These are phyloP conservation scores for Teunomyces pallodes DNA, from an alignment of 805 yeast species.

Conservation along the genomic window DNA sequence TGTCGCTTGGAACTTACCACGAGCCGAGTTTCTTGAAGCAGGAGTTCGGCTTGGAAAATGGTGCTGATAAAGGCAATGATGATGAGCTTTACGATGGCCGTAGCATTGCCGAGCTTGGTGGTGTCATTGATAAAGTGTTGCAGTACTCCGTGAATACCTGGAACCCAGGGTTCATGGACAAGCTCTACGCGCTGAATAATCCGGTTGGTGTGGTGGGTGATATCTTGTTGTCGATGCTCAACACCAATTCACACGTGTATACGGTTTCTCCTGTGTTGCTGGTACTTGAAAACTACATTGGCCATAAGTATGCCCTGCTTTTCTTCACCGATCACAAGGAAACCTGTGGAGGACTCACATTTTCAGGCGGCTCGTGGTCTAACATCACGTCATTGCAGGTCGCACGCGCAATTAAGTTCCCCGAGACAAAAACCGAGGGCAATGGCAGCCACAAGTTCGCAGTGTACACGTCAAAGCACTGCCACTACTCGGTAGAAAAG, in stretches of 20 bases:
- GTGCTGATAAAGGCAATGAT: constrained; percentile 29
- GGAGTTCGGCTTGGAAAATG: constrained; percentile 16
- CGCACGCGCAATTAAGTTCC: constrained; percentile 67
- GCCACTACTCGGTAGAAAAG: constrained; percentile 79
- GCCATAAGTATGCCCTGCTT: constrained; percentile 62
- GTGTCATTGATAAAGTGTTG: constrained; percentile 54
- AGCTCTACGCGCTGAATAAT: constrained; percentile 80
- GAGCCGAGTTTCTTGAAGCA: constrained; percentile 48
- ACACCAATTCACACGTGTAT: constrained; percentile 83
- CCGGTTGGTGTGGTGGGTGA: constrained; percentile 81
- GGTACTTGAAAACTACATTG: constrained; percentile 67
- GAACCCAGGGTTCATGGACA: constrained; percentile 85
- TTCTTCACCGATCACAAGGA: constrained; percentile 47
- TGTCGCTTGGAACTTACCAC: constrained; percentile 50
- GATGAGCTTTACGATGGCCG: constrained; percentile 24
- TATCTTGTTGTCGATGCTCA: constrained; percentile 60
- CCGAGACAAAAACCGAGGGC: constrained; percentile 67
- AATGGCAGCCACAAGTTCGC: constrained; percentile 56
- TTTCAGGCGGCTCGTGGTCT: constrained; percentile 87
- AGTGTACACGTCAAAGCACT: constrained; percentile 65
- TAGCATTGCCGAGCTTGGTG: constrained; percentile 33
- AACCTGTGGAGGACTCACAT: constrained; percentile 77
- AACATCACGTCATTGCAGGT: constrained; percentile 74
- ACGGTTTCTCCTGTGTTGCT: constrained; percentile 82
- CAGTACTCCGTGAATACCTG: constrained; percentile 76